These are phyloP conservation scores for Podila verticillata DNA, from an alignment of 192 early-diverging fungal species.

Conservation along the genomic window DNA sequence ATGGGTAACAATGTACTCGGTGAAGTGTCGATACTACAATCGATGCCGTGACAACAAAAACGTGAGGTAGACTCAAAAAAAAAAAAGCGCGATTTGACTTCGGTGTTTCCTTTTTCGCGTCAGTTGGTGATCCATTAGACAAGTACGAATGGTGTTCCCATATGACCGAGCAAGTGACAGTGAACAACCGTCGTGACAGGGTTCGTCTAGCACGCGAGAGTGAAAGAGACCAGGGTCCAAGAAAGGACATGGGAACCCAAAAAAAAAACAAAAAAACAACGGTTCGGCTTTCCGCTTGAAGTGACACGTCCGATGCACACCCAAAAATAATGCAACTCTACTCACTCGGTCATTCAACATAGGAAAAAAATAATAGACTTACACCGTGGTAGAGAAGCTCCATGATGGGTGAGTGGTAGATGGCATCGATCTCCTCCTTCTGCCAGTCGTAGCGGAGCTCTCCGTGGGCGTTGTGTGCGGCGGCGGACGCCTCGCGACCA, in stretches of 20 bases:
- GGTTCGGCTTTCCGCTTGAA: slow-evolving; percentile 51
- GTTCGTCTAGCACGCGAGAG: neutral
- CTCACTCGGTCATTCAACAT: neutral
- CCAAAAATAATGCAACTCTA: no score
- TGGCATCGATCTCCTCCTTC: slow-evolving; percentile 73
- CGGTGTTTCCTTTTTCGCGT: no score
- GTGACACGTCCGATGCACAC: slow-evolving; percentile 27
- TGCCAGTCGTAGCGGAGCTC: slow-evolving; percentile 76
- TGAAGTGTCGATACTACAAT: no score
- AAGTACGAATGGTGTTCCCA: no score
- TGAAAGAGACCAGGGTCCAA: neutral
- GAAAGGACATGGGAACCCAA: neutral
- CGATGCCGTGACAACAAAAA: no score
- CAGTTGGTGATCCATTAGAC: no score
- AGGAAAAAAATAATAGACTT: slow-evolving; percentile 44
- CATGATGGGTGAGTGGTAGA: slow-evolving; percentile 82
- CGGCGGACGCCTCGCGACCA: slow-evolving; percentile 52
- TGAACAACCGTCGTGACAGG: no score
- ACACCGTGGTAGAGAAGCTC: slow-evolving; percentile 80
- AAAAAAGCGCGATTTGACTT: neutral
- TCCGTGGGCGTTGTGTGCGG: slow-evolving; percentile 57
- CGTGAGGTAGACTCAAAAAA: no score
- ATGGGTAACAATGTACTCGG: no score
- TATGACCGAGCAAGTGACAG: no score
- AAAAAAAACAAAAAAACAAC: slow-evolving; percentile 9